Percentiles rank a stretch among this genome's conserved stretches.
Evolutionary conservation across 805 yeast genomes (phyloP).

Genomic region (Monosporozyma solicola): DNA sequence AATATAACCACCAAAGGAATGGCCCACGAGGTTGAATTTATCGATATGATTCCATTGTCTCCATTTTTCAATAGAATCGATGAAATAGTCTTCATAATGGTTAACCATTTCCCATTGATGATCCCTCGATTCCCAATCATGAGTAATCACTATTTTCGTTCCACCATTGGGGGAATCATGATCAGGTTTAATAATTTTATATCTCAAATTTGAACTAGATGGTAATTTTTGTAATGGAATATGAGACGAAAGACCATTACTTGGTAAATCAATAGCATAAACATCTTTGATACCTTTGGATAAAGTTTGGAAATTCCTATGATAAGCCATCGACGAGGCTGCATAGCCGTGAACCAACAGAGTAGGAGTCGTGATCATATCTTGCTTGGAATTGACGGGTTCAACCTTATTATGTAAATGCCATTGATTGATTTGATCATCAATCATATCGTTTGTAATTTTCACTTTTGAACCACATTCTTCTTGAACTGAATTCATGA

Average conservation of each 20-base stretch:
- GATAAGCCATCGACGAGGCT: constrained; percentile 77
- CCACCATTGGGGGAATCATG: not conserved
- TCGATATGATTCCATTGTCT: constrained; percentile 39
- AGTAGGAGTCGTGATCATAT: constrained; percentile 27
- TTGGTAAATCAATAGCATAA: constrained; percentile 64
- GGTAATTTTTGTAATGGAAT: constrained; percentile 30
- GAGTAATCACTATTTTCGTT: not conserved
- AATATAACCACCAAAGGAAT: constrained; percentile 73
- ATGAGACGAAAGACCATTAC: constrained; percentile 56
- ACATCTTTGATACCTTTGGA: constrained; percentile 41
- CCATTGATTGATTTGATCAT: constrained; percentile 26
- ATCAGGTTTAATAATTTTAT: not conserved
- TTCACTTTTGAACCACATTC: constrained; percentile 7
- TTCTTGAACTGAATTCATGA: constrained; percentile 13
- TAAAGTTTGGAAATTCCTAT: constrained; percentile 54
- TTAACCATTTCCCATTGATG: constrained; percentile 11
- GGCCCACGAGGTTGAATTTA: constrained; percentile 59
- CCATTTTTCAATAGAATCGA: constrained; percentile 59
- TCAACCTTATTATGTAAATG: constrained; percentile 23
- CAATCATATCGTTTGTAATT: constrained; percentile 12
- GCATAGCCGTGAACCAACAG: constrained; percentile 87
- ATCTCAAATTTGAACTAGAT: not conserved
- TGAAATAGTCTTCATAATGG: constrained; percentile 46
- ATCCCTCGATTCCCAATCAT: not conserved
- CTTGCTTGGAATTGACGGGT: not conserved